A percentile compares a stretch with the other conserved stretches of the same genome.
Conservation (phyloP, 1,139 yeast species). For the Candida tetrigidarum region DNA sequence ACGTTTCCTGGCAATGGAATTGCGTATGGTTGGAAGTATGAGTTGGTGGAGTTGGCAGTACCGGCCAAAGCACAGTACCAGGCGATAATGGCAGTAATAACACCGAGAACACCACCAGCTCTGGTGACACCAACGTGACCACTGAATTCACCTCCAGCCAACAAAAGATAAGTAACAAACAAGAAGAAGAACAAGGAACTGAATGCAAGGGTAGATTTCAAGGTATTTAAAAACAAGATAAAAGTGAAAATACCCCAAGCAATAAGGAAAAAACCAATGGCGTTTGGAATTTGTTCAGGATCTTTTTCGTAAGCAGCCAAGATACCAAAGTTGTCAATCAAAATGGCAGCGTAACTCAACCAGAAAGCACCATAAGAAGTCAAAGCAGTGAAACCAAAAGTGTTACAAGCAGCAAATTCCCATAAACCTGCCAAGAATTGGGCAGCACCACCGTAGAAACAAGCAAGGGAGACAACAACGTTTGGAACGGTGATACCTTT, state of each 20-base stretch:
- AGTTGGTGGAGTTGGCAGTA: conserved; percentile 29
- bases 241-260: conserved; percentile 72
- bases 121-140: conserved; percentile 47
- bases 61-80: conserved; percentile 55
- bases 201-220: conserved; percentile 68
- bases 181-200: conserved; percentile 56
- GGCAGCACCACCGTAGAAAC: conserved; percentile 63
- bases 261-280: conserved; percentile 62
- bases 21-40: conserved; percentile 37
- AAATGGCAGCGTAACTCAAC: conserved; percentile 65
- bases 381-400: conserved; percentile 68
- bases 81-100: conserved; percentile 62
- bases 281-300: conserved; percentile 48
- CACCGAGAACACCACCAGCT: conserved; percentile 77
- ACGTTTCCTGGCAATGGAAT: conserved; percentile 33
- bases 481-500: conserved; percentile 40
- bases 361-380: conserved; percentile 79
- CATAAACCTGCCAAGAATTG: conserved; percentile 69
- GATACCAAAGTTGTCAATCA: conserved; percentile 60
- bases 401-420: conserved; percentile 67
- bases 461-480: conserved; percentile 45
- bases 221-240: conserved; percentile 58
- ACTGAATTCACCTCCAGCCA: conserved; percentile 61
- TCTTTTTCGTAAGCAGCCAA: conserved; percentile 50
- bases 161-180: conserved; percentile 56